Percentiles rank a stretch among this genome's conserved stretches.
These are phyloP conservation scores for Calonectria pseudoturangicola DNA, from an alignment of 2,329 filamentous ascomycete genomes.

Conservation along the genomic window DNA sequence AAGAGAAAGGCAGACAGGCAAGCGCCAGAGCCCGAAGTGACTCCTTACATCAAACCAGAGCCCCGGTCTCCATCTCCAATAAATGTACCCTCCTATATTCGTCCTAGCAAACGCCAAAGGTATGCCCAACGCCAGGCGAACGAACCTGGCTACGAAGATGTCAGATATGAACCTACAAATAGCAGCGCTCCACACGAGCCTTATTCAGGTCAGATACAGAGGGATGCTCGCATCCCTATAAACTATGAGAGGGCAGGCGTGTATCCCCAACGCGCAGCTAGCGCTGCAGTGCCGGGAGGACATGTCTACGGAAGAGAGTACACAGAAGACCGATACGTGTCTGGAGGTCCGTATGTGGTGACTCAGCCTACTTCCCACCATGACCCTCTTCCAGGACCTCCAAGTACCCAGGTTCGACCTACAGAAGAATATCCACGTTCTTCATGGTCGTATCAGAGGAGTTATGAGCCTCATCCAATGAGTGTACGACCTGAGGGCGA, in stretches of 20 bases:
- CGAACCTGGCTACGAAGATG: constrained; percentile 58
- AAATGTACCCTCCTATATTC: constrained; percentile 69
- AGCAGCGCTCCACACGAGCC: constrained; percentile 60
- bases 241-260: constrained; percentile 58
- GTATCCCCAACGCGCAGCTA: constrained; percentile 52
- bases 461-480: constrained; percentile 65
- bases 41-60: constrained; percentile 78
- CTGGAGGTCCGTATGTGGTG: constrained; percentile 57
- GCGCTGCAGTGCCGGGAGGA: constrained; percentile 53
- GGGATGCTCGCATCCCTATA: constrained; percentile 57
- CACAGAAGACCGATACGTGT: constrained; percentile 56
- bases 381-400: constrained; percentile 38
- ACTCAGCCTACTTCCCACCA: constrained; percentile 61
- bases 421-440: constrained; percentile 65
- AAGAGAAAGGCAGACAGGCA: constrained; percentile 73
- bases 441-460: constrained; percentile 66
- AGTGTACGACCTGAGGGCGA: constrained; percentile 70
- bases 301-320: constrained; percentile 59
- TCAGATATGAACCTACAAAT: constrained; percentile 64
- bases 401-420: constrained; percentile 63
- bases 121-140: constrained; percentile 65
- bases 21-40: constrained; percentile 67
- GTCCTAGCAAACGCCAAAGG: constrained; percentile 75
- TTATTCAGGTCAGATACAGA: constrained; percentile 55
- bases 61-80: constrained; percentile 79